Evolutionary conservation across 371 early-diverging fungal species (phyloP).

Genomic region (Dinochytrium kinnereticum): DNA sequence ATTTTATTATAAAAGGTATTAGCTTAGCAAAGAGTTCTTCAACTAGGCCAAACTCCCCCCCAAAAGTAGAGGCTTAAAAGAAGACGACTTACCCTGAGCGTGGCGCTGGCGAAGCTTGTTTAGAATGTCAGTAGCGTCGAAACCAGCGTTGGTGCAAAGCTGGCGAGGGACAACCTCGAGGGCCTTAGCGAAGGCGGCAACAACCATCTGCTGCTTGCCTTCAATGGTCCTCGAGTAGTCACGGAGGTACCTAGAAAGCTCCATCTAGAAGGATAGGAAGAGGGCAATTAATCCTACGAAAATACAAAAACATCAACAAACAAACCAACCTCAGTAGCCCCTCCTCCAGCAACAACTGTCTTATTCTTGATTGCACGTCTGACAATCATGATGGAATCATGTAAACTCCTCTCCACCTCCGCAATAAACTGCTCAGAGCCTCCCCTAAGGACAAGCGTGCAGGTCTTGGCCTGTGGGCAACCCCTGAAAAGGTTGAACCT

Average conservation of each 20-base stretch:
- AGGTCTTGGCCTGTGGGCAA: constrained; percentile 89
- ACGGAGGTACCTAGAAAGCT: constrained; percentile 92
- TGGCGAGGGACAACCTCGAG: constrained; percentile 99
- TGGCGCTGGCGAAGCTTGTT: constrained; percentile 98
- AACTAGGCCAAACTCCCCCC: too few species aligned
- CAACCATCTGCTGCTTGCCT: constrained; percentile 97
- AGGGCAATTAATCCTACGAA: background rate
- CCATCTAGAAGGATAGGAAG: constrained; percentile 75
- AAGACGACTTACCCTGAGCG: constrained; percentile 67
- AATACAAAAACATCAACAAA: too few species aligned
- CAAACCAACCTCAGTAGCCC: constrained; percentile 83
- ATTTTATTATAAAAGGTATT: background rate
- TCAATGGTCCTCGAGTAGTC: constrained; percentile 89
- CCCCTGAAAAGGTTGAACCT: constrained; percentile 98
- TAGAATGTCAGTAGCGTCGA: constrained; percentile 98
- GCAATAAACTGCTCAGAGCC: constrained; percentile 99
- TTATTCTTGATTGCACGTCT: constrained; percentile 94
- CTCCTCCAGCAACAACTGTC: constrained; percentile 97
- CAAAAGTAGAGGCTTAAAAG: background rate
- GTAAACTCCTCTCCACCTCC: constrained; percentile 98
- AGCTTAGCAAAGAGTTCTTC: background rate
- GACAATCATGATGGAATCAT: constrained; percentile 99
- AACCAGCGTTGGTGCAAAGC: constrained; percentile 99
- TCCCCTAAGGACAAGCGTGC: constrained; percentile 97
- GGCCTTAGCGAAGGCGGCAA: constrained; percentile 96